Evolutionary conservation across 176 grass and related monocot species (phyloP).

Genomic region (Carex myosuroides): DNA sequence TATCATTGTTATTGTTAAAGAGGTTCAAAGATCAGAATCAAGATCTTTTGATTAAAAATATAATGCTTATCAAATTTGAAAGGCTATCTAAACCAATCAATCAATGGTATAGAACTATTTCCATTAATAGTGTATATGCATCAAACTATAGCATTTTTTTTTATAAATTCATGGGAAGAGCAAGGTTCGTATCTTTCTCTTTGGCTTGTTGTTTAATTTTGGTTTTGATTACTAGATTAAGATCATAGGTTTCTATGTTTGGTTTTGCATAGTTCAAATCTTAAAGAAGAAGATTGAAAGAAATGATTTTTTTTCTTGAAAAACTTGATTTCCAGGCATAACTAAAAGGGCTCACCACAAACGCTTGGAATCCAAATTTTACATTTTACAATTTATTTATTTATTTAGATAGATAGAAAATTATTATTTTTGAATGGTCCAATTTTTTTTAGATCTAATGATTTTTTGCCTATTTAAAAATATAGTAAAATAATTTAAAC

Average conservation of each 20-base stretch:
- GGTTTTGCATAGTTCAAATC: constrained; percentile 4
- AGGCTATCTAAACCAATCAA: not conserved
- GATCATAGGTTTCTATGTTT: constrained; percentile 16
- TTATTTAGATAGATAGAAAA: too few relatives aligned
- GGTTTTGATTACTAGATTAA: not conserved
- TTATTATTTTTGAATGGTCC: too few relatives aligned
- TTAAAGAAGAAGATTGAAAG: not conserved
- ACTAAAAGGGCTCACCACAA: too few relatives aligned
- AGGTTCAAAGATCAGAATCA: constrained; percentile 20
- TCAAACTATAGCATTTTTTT: not conserved
- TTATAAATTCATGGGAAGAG: not conserved
- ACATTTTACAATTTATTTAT: too few relatives aligned
- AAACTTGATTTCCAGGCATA: not conserved
- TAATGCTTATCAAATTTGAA: constrained; percentile 4
- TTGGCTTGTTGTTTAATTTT: constrained; percentile 6
- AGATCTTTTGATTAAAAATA: constrained; percentile 20
- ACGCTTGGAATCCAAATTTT: too few relatives aligned
- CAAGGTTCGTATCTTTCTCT: not conserved
- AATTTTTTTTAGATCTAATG: too few relatives aligned
- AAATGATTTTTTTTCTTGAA: not conserved
- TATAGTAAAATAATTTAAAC: too few relatives aligned
- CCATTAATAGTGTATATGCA: not conserved
- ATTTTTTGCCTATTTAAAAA: too few relatives aligned
- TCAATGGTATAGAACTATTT: not conserved
- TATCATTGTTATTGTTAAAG: not conserved